These are phyloP conservation scores for Amphirosellinia nigrospora DNA, from an alignment of 495 filamentous ascomycete genomes.

Conservation along the genomic window DNA sequence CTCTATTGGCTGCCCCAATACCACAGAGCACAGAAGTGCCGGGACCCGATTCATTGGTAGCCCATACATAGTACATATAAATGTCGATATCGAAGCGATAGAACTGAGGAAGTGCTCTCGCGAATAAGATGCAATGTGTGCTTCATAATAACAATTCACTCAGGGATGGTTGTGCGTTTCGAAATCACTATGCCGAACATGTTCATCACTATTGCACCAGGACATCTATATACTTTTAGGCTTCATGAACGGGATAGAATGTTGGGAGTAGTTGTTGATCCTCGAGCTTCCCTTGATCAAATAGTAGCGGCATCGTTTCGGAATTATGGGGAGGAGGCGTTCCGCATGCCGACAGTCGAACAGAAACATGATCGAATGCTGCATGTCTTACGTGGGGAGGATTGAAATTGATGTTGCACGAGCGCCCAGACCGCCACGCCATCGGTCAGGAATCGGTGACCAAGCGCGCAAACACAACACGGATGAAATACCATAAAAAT, in stretches of 20 bases:
- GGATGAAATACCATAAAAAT: no score
- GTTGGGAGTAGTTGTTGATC: neutral
- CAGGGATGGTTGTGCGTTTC: neutral
- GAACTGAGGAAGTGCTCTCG: neutral
- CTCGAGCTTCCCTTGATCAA: neutral
- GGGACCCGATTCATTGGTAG: neutral
- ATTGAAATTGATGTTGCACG: slow-evolving; percentile 4
- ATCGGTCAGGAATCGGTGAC: neutral
- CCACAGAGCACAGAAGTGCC: neutral
- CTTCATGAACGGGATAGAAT: neutral
- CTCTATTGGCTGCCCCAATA: neutral
- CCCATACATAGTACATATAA: neutral
- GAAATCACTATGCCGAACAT: neutral
- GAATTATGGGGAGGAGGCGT: neutral
- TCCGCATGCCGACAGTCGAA: neutral
- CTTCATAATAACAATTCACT: neutral
- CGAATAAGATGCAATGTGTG: neutral
- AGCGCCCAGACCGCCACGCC: slow-evolving; percentile 11
- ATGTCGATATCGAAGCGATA: no score
- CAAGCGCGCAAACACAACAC: no score
- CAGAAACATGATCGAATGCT: neutral
- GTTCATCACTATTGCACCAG: neutral
- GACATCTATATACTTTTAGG: neutral
- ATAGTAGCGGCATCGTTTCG: neutral
- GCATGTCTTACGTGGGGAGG: neutral